These are phyloP conservation scores for Lignosus rhinocerotis DNA, from an alignment of 1,284 basidiomycete species.

Conservation along the genomic window DNA sequence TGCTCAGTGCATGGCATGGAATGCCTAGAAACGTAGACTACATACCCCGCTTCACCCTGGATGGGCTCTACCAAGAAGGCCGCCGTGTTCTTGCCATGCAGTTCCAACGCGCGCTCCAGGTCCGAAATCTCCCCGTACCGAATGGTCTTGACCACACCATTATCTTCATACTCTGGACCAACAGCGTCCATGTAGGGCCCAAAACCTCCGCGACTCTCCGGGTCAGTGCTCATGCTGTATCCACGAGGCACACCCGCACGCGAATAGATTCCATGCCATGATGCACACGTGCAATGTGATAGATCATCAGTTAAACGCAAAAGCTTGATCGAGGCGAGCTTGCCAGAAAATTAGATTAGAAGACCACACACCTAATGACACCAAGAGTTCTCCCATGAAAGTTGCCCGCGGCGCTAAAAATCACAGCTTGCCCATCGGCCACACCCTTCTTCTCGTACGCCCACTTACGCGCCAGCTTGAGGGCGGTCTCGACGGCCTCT, in stretches of 20 bases:
- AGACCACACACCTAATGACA: conserved; percentile 66
- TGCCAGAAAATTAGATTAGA: conserved; percentile 3
- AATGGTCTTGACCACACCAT: conserved; percentile 56
- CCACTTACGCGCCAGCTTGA: conserved; percentile 92
- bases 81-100: conserved; percentile 84
- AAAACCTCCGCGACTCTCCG: conserved; percentile 84
- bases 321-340: conserved; percentile 18
- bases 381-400: conserved; percentile 96
- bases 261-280: not conserved
- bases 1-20: not conserved
- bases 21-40: conserved; percentile 17
- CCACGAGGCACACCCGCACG: conserved; percentile 3
- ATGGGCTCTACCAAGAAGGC: conserved; percentile 98
- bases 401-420: conserved; percentile 89
- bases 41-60: conserved; percentile 96
- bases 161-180: conserved; percentile 72
- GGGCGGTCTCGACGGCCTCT: conserved; percentile 91
- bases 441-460: conserved; percentile 88
- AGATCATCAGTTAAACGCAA: conserved; percentile 17
- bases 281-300: conserved; percentile 9
- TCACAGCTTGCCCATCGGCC: conserved; percentile 80
- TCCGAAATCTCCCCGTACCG: conserved; percentile 85
- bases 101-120: conserved; percentile 78
- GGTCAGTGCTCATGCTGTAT: conserved; percentile 91
- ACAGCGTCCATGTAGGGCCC: conserved; percentile 90